A percentile compares a stretch with the other conserved stretches of the same genome.
These are phyloP conservation scores for Camillea tinctor DNA, from an alignment of 2,329 filamentous ascomycete species.

Conservation along the genomic window DNA sequence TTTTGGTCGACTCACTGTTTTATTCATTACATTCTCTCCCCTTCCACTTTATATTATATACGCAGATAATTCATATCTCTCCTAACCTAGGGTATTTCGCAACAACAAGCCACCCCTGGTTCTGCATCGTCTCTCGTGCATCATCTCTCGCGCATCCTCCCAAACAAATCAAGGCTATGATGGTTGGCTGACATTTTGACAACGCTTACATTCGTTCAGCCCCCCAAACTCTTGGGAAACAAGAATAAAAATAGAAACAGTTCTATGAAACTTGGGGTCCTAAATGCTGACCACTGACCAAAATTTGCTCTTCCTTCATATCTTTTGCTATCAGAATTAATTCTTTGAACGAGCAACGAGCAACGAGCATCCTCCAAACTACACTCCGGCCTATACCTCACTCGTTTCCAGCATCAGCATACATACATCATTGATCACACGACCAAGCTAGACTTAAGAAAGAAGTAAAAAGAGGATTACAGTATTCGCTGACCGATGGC, in stretches of 20 bases:
- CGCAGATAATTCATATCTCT: no score
- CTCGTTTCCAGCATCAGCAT: no score
- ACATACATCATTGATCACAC: no score
- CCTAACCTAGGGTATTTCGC: not conserved
- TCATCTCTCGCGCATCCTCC: not conserved
- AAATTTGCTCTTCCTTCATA: not conserved
- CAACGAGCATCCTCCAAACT: no score
- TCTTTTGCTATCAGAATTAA: no score
- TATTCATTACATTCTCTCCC: no score
- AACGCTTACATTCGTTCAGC: not conserved
- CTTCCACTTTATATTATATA: no score
- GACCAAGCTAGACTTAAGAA: no score
- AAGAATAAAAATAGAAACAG: not conserved
- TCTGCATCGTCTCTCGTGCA: not conserved
- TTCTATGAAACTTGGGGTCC: not conserved
- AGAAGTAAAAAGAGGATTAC: not conserved
- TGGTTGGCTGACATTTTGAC: not conserved
- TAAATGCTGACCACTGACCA: no score
- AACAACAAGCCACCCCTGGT: not conserved
- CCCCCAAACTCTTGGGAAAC: not conserved
- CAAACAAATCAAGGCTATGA: not conserved
- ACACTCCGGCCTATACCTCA: no score
- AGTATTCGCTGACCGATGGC: slow-evolving; percentile 16
- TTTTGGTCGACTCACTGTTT: no score
- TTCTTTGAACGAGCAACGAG: no score